Evolutionary conservation across 495 filamentous ascomycete genomes (phyloP).

Genomic region (Tuber melanosporum): DNA sequence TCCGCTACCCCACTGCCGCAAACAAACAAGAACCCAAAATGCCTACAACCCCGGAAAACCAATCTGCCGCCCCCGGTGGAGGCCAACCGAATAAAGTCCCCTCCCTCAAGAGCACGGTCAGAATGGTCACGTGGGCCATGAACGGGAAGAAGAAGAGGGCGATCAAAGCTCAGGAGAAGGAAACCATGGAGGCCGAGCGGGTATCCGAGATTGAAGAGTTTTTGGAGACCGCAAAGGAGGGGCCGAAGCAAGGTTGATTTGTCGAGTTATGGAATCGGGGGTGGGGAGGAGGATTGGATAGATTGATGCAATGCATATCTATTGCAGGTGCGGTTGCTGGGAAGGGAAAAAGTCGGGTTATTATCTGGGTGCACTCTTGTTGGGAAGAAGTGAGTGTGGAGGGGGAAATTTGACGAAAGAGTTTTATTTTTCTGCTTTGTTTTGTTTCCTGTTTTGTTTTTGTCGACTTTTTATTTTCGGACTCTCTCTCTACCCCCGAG

Average conservation of each 20-base stretch:
- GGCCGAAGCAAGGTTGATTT: neutral
- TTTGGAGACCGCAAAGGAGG: neutral
- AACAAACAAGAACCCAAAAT: neutral
- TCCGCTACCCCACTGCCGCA: neutral
- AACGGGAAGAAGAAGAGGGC: slow-evolving; percentile 2
- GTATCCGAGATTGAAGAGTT: neutral
- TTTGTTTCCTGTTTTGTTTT: neutral
- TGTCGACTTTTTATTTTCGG: neutral
- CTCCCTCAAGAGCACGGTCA: slow-evolving; percentile 3
- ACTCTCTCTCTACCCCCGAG: neutral
- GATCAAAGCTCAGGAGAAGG: neutral
- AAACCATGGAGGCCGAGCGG: neutral
- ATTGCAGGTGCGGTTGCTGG: neutral
- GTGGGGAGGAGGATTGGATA: neutral
- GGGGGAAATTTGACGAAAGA: neutral
- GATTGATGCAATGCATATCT: neutral
- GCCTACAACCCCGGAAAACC: neutral
- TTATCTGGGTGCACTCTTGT: neutral
- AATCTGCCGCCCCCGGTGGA: neutral
- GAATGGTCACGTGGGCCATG: slow-evolving; percentile 3
- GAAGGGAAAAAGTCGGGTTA: neutral
- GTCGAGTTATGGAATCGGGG: neutral
- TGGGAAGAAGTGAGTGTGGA: neutral
- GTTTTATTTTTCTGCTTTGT: neutral
- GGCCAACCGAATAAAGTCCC: neutral